Evolutionary conservation across 306 rosid genomes (phyloP), one percentile per base, ranked within the genome.

Genomic region (Malus sieversii): DNA sequence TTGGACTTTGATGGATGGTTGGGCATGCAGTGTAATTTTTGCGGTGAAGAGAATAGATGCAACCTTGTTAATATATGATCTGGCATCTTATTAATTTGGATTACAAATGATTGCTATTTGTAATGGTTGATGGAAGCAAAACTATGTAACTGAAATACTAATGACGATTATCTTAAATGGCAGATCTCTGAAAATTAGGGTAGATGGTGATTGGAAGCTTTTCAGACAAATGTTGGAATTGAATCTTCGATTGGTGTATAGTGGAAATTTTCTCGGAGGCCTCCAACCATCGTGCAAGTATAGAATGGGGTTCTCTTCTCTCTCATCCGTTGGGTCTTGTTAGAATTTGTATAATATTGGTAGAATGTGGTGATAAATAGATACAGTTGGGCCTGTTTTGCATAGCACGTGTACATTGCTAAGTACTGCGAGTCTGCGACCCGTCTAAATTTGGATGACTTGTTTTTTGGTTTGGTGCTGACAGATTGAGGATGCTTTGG

Each of bases 341-440:
- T 86, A 67, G 77, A 77, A 71, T 75, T 74, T 92, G 96, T 92
- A 92, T 79, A 82, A 85, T 92, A 85, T 82, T 84, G 82, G 82
- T 86, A 86, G 89, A 81, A 80, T 83, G 81, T 82, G 78, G 78
- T 75, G 83, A 83, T 80, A 75, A 79, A 75, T 87, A 86, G 84
- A 48, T 48, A 48, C 53, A 48, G 53, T 48, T 48, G 53, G 53
- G 53, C 15, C 53, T 48, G 53, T 75, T 74, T 68, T 73, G 51
- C 79, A 84, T 80, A 85, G 92, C 85, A 83, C 77, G 57, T 90
- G 96, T 85, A 87, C 90, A 92, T 89, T 83, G 88, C 97, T 84
- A 86, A 89, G 90, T 83, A 57, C 62, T 8, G 61, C 27, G 2
- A 91, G 88, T 84, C 75, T 82, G 80, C 89, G 83, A 59, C 92